Base-by-base conservation (phyloP, 768 basidiomycete genomes). In the Lactarius trivialis region DNA sequence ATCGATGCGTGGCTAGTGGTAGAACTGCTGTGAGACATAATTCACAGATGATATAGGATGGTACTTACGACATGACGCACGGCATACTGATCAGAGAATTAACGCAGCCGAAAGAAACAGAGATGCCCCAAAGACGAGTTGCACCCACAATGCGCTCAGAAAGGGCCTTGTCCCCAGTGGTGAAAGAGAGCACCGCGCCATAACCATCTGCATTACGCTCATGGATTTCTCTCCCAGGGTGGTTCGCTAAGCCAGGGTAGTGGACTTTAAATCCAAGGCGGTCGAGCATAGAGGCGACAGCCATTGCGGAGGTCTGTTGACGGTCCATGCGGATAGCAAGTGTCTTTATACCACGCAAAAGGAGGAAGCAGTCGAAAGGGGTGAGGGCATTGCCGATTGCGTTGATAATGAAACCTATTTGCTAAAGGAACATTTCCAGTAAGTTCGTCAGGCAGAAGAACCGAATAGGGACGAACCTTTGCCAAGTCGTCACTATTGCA, bases 21-120 rank as follows among this genome's bases (percentile, higher is more conserved):
- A 50, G 52, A 24, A 56, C 50, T 56, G 61, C 32, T 57, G 45
- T 55, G 37, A 45, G 62, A 36, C 32, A 36, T 56, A 30, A 30
- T 30, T 57, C 34, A 37, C 58, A 66, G 55, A 14, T 32, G 57
- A 63, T 45, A 37, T 30, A 4, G 24, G 2, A 48, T 17, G 15
- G 30, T 6, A 89, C 95, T 77, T 74, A 98, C 96, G 94, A 97
- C 97, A 99, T 98, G 69, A 93, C 85, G 73, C 97, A 98, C 39
- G 97, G 97, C 96, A 99, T 98, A 66, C 91, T 93, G 76, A 98
- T 98, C 73, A 99, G 73, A 70, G 91, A 93, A 77, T 99, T 99
- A 64, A 99, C 95, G 67, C 91, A 94, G 34, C 97, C 97, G 70
- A 99, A 99, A 72, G 92, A 94, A 69, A 99, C 97, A 65, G 89